These are phyloP conservation scores for Populus hybrid DNA, from an alignment of 441 rosid species.

Conservation along the genomic window DNA sequence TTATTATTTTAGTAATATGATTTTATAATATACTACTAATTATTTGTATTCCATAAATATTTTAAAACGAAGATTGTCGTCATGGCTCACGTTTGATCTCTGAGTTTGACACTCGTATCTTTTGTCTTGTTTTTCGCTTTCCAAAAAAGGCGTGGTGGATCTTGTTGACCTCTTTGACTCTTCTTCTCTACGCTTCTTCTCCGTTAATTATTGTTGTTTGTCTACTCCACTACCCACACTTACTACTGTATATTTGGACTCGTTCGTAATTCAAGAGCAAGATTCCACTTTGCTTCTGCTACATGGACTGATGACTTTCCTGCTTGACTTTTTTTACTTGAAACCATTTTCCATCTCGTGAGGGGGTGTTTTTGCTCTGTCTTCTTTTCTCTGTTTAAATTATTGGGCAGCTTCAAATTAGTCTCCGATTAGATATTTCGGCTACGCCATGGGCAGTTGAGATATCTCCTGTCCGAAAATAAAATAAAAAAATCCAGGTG, in stretches of 20 bases:
- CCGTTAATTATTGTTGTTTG: not conserved
- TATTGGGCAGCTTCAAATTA: too few relatives aligned
- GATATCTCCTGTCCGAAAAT: too few relatives aligned
- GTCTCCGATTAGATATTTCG: too few relatives aligned
- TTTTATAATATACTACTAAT: too few relatives aligned
- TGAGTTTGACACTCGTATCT: not conserved
- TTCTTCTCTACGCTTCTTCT: not conserved
- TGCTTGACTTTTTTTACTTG: too few relatives aligned
- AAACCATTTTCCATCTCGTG: too few relatives aligned
- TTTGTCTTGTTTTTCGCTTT: not conserved
- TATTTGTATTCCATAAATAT: too few relatives aligned
- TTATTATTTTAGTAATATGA: too few relatives aligned
- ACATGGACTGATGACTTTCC: not conserved
- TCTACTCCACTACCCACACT: not conserved
- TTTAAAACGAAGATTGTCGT: conserved; percentile 18
- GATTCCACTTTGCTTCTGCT: not conserved
- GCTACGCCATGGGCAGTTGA: too few relatives aligned
- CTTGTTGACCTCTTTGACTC: not conserved
- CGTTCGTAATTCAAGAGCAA: not conserved
- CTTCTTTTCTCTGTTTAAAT: not conserved
- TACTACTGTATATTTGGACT: not conserved
- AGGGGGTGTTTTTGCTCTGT: not conserved
- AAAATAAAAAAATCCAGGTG: too few relatives aligned
- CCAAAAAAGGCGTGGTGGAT: not conserved
- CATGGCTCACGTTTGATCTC: conserved; percentile 36